Conservation (phyloP, 306 rosid species). For the Hylodesmum podocarpum region DNA sequence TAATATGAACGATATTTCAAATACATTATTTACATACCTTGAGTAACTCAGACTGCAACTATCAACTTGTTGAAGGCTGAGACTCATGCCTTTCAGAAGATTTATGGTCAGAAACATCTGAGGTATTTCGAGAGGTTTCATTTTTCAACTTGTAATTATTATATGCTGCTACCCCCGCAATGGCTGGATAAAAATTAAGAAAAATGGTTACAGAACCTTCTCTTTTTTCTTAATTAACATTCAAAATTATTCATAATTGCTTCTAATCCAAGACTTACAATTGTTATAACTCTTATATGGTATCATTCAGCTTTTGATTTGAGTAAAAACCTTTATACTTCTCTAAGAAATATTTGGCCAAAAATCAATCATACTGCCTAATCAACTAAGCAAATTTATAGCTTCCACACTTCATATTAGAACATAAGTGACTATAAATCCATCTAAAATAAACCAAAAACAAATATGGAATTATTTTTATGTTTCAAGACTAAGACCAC, state of each 20-base stretch:
- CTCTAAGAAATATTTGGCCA: slow-evolving; percentile 5
- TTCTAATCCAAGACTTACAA: slow-evolving; percentile 8
- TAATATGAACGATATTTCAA: neutral
- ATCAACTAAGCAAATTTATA: slow-evolving; percentile 13
- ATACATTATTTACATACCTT: slow-evolving; percentile 43
- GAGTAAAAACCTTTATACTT: neutral
- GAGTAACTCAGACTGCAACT: slow-evolving; percentile 37
- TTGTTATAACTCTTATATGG: neutral
- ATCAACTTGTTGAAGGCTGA: slow-evolving; percentile 54
- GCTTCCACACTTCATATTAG: neutral
- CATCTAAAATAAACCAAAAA: slow-evolving; percentile 1
- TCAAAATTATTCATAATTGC: slow-evolving; percentile 8
- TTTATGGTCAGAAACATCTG: slow-evolving; percentile 45
- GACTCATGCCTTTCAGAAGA: slow-evolving; percentile 43
- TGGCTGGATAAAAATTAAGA: slow-evolving; percentile 59
- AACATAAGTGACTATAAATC: slow-evolving; percentile 1
- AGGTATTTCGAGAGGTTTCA: slow-evolving; percentile 58
- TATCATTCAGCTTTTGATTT: slow-evolving; percentile 3
- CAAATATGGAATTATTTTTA: neutral
- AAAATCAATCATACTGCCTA: slow-evolving; percentile 4
- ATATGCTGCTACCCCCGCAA: slow-evolving; percentile 96
- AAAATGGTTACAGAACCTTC: slow-evolving; percentile 12
- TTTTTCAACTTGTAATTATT: slow-evolving; percentile 81
- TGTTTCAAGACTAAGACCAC: neutral
- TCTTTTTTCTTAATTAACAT: neutral